Conservation (phyloP, 768 basidiomycete species). For the Xerocomellus chrysenteron region DNA sequence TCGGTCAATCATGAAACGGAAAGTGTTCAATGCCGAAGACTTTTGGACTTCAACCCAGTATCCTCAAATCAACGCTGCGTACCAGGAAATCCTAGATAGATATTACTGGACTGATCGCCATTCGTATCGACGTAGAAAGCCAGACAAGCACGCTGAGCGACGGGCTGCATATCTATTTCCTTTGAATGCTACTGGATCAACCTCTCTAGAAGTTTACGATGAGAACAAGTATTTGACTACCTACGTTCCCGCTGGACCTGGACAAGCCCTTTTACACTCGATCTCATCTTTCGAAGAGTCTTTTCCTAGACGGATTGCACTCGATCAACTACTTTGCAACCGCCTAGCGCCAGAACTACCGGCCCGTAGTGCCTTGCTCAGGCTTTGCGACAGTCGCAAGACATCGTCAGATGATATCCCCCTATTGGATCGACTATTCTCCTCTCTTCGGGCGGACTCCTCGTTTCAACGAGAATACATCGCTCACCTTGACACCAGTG, state of each 20-base stretch:
- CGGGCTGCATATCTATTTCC: background rate
- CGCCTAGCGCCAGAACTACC: background rate
- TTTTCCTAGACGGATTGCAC: background rate
- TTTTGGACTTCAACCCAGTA: background rate
- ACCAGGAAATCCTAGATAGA: background rate
- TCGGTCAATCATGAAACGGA: slow-evolving; percentile 38
- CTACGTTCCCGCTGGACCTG: background rate
- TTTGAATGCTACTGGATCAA: background rate
- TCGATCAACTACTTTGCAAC: background rate
- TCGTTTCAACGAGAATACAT: background rate
- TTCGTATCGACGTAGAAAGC: no score
- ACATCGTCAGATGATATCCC: background rate
- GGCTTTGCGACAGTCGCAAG: background rate
- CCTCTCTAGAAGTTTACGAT: background rate
- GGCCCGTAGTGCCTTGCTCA: background rate
- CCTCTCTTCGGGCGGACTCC: background rate
- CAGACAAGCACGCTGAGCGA: background rate
- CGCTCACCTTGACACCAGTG: background rate
- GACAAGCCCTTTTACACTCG: no score
- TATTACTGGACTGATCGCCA: no score
- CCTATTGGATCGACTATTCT: background rate
- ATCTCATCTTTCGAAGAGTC: accelerated
- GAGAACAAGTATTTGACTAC: no score
- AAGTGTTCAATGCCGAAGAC: background rate
- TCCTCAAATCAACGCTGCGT: background rate